These are phyloP conservation scores for Macrolepiota dolichaula DNA, from an alignment of 768 basidiomycete genomes.

Conservation along the genomic window DNA sequence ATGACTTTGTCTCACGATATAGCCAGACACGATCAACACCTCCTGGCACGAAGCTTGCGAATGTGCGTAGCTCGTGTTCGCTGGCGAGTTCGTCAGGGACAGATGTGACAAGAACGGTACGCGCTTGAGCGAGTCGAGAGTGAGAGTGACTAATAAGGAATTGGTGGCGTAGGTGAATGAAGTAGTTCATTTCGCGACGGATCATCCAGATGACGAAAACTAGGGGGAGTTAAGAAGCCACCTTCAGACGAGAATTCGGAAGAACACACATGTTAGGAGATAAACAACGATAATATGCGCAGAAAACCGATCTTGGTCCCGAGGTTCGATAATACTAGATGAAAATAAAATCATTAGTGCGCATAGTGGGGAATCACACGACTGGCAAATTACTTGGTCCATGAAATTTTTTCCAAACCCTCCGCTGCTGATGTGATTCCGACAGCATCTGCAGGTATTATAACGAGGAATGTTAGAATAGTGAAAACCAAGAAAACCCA, in stretches of 20 bases:
- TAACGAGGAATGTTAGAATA: constrained; percentile 56
- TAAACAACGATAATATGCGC: constrained; percentile 58
- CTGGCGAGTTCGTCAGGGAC: constrained; percentile 53
- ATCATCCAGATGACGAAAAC: constrained; percentile 63
- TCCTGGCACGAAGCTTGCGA: constrained; percentile 65
- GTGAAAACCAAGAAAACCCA: constrained; percentile 53
- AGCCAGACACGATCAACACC: constrained; percentile 70
- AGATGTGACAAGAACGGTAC: constrained; percentile 65
- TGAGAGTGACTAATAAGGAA: constrained; percentile 60
- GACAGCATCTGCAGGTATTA: constrained; percentile 54
- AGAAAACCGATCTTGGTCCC: constrained; percentile 41
- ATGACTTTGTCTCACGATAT: constrained; percentile 45
- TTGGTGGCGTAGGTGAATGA: constrained; percentile 51
- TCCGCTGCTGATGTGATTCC: constrained; percentile 29
- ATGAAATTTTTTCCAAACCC: constrained; percentile 43
- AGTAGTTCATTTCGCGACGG: constrained; percentile 53
- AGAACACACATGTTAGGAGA: constrained; percentile 41
- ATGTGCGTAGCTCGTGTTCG: constrained; percentile 44
- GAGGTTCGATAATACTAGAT: constrained; percentile 30
- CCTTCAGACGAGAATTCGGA: constrained; percentile 1
- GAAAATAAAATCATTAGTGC: not conserved
- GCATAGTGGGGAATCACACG: not conserved
- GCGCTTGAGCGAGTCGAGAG: constrained; percentile 57
- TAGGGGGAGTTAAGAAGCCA: constrained; percentile 19
- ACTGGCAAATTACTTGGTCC: constrained; percentile 43